Percentiles rank a stretch among this genome's conserved stretches.
phyloP scores from a whole-genome alignment of 2,329 filamentous ascomycete genomes.

The Claviceps spartinae region DNA sequence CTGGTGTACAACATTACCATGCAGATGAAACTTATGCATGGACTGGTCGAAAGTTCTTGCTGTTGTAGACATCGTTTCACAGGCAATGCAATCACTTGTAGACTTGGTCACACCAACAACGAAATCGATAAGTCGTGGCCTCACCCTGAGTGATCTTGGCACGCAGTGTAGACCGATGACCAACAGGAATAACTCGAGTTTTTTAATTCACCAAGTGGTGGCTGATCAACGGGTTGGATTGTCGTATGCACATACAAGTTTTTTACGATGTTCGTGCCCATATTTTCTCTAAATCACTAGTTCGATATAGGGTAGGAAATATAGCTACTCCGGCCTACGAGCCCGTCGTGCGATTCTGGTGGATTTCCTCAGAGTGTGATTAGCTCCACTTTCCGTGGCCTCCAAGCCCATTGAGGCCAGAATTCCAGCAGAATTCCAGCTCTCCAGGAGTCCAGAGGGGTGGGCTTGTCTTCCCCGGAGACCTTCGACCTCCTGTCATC shows the following conservation, averaged over 20 bases:
- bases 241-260: too few species aligned
- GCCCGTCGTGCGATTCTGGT: background rate
- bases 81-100: background rate
- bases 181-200: too few species aligned
- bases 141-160: too few species aligned
- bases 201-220: too few species aligned
- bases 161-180: too few species aligned
- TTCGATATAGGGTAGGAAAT: too few species aligned
- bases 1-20: background rate
- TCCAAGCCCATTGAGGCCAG: slow-evolving; percentile 9
- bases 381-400: slow-evolving; percentile 4
- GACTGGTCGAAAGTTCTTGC: background rate
- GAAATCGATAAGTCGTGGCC: too few species aligned
- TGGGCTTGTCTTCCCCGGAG: slow-evolving; percentile 13
- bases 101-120: background rate
- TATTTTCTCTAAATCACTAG: too few species aligned
- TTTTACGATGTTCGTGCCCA: too few species aligned
- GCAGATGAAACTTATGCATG: background rate
- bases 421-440: slow-evolving; percentile 1
- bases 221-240: too few species aligned
- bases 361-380: background rate
- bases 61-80: background rate
- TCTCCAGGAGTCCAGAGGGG: too few species aligned
- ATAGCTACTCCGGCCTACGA: too few species aligned
- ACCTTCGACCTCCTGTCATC: slow-evolving; percentile 26